Conservation (phyloP, 331 rosid species). For the Malus hybrid region DNA sequence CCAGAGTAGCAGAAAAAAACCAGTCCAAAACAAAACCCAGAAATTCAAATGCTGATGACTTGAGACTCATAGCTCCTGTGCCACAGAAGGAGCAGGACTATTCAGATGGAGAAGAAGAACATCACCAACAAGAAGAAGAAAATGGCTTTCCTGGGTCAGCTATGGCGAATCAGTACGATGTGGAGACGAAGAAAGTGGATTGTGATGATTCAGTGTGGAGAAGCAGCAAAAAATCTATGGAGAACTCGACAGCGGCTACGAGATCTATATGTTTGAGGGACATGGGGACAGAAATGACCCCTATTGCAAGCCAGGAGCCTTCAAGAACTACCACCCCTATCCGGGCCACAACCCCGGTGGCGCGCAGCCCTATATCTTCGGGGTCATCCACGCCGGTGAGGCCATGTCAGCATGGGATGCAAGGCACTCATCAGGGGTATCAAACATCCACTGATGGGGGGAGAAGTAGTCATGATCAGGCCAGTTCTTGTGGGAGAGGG, state of each 20-base stretch:
- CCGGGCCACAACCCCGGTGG: conserved; percentile 74
- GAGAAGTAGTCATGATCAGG: conserved; percentile 16
- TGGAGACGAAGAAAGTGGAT: conserved; percentile 68
- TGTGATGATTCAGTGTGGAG: conserved; percentile 71
- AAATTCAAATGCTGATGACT: conserved; percentile 91
- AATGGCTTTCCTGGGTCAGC: conserved; percentile 17
- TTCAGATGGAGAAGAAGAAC: conserved; percentile 32
- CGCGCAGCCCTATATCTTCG: conserved; percentile 68
- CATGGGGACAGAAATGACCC: conserved; percentile 99
- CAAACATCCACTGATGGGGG: conserved; percentile 22
- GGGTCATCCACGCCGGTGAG: conserved; percentile 76
- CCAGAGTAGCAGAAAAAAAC: conserved; percentile 71
- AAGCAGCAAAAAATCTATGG: conserved; percentile 38
- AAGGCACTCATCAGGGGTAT: conserved; percentile 19
- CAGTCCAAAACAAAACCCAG: conserved; percentile 69
- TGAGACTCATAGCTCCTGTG: conserved; percentile 82
- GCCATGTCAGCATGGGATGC: conserved; percentile 39
- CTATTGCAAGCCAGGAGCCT: conserved; percentile 88
- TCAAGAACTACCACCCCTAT: conserved; percentile 89
- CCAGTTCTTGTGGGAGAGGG: conserved; percentile 16
- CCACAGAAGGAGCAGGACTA: conserved; percentile 79
- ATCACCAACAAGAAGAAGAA: conserved; percentile 4
- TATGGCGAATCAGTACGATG: conserved; percentile 21
- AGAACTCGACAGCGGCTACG: conserved; percentile 31
- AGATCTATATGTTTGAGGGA: conserved; percentile 83